Base-by-base conservation (phyloP, 768 basidiomycete species). In the Tricholoma sp. region DNA sequence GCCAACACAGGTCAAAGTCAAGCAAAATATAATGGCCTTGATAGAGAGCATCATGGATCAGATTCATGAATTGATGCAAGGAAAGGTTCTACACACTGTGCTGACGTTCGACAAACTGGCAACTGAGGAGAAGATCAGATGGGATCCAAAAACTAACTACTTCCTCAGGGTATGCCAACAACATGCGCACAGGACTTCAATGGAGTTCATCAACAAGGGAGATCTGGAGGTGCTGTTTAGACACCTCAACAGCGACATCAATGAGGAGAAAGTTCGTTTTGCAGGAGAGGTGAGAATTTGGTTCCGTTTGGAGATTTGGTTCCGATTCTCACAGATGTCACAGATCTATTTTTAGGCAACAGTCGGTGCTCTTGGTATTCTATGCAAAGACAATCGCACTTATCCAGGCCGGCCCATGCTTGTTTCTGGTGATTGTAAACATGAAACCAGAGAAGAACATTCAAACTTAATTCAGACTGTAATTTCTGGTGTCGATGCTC, bases 51-150 rank as follows among this genome's bases (percentile, higher is more conserved):
- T 49, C 6, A 22, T 34, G 41, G 54, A 51, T 14, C 39, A 54
- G 14, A 27, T 60, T 14, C 50, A 56, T 29, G 29, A 4, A 9
- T 27, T 21, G 34, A 50, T 39, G 54, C 41, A 24, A 9, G 21
- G 6, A n/a, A 27, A 52, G 14, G 32, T 54, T 6, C 31, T 61
- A 1, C 69, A 71, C 46, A 37, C 47, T 3, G 58, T 73, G 12
- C 6, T 68, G 51, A 69, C 68, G 66, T 62, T 69, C 29, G 69
- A 74, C 57, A 68, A 74, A 58, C 7, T 74, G 7, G 65, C 65
- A 0, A 57, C 56, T 34, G 32, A 0, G 67, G 64, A 64, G 29
- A 59, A 66, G 22, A 56, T 67, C 10, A 57, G 67, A 0, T 72
- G 60, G 62, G 63, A 70, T 52, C 49, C 41, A 2, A 59, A 56